Evolutionary conservation across 805 yeast genomes (phyloP).

Genomic region (Ogataea corticis): DNA sequence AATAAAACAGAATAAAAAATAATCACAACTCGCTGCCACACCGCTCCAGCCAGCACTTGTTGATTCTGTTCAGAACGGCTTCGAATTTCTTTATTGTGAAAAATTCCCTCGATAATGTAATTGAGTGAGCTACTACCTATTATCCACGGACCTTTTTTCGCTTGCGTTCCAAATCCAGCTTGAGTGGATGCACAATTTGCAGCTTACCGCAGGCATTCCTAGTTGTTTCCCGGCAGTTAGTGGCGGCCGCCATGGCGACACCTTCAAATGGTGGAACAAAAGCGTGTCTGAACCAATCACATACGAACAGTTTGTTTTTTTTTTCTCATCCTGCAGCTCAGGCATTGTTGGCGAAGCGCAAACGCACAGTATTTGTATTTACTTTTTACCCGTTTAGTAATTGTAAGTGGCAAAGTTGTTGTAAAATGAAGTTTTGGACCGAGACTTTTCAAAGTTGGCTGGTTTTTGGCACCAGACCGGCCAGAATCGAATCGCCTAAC

Average conservation of each 20-base stretch:
- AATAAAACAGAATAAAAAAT: slow-evolving; percentile 10
- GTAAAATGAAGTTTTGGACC: slow-evolving; percentile 1
- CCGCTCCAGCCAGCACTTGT: slow-evolving; percentile 3
- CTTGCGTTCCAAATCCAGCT: slow-evolving; percentile 4
- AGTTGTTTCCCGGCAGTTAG: background rate
- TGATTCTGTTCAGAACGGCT: slow-evolving; percentile 3
- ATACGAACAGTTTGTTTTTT: slow-evolving; percentile 2
- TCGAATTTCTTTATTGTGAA: background rate
- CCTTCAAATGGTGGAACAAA: background rate
- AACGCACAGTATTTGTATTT: background rate
- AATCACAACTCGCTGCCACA: slow-evolving; percentile 5
- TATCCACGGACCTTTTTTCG: slow-evolving; percentile 3
- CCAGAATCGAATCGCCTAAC: no score
- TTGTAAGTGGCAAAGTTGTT: slow-evolving; percentile 1
- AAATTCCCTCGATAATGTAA: slow-evolving; percentile 6
- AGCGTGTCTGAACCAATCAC: background rate
- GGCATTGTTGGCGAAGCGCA: background rate
- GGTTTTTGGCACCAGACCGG: slow-evolving; percentile 4
- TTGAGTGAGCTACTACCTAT: slow-evolving; percentile 7
- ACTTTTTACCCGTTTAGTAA: slow-evolving; percentile 1
- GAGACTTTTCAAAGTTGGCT: slow-evolving; percentile 4
- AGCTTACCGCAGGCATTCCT: background rate
- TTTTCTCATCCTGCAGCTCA: slow-evolving; percentile 1
- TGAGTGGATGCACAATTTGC: background rate
- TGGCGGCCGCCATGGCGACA: slow-evolving; percentile 3